phyloP scores from a whole-genome alignment of 192 early-diverging fungal species.

The Coemansia sp. region DNA sequence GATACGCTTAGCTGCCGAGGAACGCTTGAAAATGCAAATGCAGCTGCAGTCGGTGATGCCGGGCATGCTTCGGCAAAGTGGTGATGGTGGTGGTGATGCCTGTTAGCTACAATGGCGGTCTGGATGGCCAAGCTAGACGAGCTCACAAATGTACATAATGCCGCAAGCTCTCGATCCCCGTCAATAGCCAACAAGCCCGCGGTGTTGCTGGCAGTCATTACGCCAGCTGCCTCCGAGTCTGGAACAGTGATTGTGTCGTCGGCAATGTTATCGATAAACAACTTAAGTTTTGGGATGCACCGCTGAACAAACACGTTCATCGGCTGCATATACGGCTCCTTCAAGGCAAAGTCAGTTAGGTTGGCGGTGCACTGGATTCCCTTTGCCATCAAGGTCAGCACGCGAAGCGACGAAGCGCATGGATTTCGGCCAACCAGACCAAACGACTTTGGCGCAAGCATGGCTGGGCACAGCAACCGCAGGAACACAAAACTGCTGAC shows the following conservation, averaged over 20 bases:
- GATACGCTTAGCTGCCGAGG: background rate
- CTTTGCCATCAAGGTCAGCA: slow-evolving; percentile 70
- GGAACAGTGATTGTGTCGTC: background rate
- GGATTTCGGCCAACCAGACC: slow-evolving; percentile 64
- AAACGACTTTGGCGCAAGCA: slow-evolving; percentile 67
- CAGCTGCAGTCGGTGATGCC: background rate
- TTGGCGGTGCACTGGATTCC: slow-evolving; percentile 70
- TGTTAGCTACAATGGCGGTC: background rate
- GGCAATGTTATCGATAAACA: slow-evolving; percentile 61
- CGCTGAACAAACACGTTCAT: slow-evolving; percentile 64
- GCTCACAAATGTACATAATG: slow-evolving; percentile 31
- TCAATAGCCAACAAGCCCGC: slow-evolving; percentile 10
- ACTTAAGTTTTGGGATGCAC: slow-evolving; percentile 57
- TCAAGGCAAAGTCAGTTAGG: slow-evolving; percentile 59
- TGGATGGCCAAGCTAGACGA: slow-evolving; percentile 12
- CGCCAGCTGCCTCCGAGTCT: background rate
- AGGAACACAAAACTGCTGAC: slow-evolving; percentile 70
- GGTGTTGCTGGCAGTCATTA: background rate
- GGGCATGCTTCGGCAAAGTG: background rate
- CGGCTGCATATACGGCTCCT: slow-evolving; percentile 67
- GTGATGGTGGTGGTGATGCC: background rate
- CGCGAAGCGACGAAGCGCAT: slow-evolving; percentile 54
- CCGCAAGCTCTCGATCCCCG: slow-evolving; percentile 39
- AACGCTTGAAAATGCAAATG: background rate
- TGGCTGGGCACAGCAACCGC: slow-evolving; percentile 68